These are phyloP conservation scores for Neurospora sp. DNA, from an alignment of 2,329 filamentous ascomycete species.

Conservation along the genomic window DNA sequence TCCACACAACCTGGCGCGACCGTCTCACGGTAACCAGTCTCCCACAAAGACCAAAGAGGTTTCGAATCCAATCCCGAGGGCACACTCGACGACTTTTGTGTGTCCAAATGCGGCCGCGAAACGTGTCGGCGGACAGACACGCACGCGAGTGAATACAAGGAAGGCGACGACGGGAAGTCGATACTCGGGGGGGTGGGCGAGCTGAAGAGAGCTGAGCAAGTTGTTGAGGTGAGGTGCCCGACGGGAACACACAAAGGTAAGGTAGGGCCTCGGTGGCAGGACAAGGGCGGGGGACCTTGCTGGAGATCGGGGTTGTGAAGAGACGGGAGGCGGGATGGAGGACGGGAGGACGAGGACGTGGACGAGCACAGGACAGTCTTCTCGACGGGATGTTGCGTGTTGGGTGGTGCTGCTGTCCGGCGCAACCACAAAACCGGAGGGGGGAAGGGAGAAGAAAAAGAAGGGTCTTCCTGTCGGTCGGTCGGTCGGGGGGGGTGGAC, in stretches of 20 bases:
- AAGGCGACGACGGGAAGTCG: background rate
- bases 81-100: conserved; percentile 1
- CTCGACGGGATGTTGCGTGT: background rate
- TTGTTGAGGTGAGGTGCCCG: background rate
- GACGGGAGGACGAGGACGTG: background rate
- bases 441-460: conserved; percentile 5
- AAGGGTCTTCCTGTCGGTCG: conserved; percentile 12
- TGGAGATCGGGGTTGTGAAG: background rate
- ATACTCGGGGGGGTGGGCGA: background rate
- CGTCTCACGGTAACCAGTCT: conserved; percentile 1
- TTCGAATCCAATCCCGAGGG: conserved; percentile 3
- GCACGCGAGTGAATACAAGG: background rate
- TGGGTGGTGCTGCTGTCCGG: background rate
- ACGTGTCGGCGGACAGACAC: conserved; percentile 4
- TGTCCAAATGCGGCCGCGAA: conserved; percentile 4
- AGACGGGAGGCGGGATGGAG: background rate
- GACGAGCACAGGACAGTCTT: background rate
- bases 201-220: background rate
- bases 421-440: background rate
- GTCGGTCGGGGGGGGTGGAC: conserved; percentile 9
- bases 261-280: background rate
- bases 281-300: background rate
- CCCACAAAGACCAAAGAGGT: background rate
- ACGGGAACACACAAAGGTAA: background rate
- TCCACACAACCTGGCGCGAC: conserved; percentile 5